A percentile compares a stretch with the other conserved stretches of the same genome.
Conservation (phyloP, 371 early-diverging fungal species). For the Apophysomyces variabilis region DNA sequence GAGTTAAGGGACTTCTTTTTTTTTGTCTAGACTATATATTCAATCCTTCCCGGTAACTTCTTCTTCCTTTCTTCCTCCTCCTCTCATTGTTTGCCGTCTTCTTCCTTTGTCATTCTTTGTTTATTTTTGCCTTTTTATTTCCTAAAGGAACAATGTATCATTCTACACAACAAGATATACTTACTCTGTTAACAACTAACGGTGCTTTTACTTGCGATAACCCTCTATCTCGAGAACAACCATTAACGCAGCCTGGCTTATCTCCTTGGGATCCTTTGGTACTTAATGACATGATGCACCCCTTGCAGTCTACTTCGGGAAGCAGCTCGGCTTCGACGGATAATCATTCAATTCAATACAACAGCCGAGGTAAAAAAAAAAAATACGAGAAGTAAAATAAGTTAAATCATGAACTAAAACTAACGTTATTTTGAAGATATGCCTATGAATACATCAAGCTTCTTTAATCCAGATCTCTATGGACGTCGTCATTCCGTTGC, state of each 20-base stretch:
- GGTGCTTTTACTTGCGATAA: neutral
- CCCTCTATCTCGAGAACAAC: neutral
- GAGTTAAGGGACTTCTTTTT: constrained; percentile 1
- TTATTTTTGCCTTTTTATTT: neutral
- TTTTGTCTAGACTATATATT: constrained; percentile 6
- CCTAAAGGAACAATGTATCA: neutral
- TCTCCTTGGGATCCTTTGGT: constrained; percentile 8
- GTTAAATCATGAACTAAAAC: neutral
- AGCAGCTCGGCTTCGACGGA: constrained; percentile 1
- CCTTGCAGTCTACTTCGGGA: constrained; percentile 5
- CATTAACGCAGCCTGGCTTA: neutral
- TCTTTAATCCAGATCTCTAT: neutral
- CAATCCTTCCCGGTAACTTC: constrained; percentile 4
- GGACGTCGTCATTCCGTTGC: constrained; percentile 1
- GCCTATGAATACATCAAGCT: neutral
- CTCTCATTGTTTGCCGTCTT: neutral
- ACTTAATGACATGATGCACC: constrained; percentile 6
- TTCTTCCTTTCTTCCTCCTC: neutral
- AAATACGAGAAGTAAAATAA: neutral
- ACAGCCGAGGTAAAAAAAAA: constrained; percentile 4
- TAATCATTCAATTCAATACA: constrained; percentile 6
- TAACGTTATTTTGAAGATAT: neutral
- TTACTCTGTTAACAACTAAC: neutral
- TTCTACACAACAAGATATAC: constrained; percentile 1
- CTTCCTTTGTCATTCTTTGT: neutral